Evolutionary conservation across 495 filamentous ascomycete genomes (phyloP).

Genomic region (Penicillium daleae): DNA sequence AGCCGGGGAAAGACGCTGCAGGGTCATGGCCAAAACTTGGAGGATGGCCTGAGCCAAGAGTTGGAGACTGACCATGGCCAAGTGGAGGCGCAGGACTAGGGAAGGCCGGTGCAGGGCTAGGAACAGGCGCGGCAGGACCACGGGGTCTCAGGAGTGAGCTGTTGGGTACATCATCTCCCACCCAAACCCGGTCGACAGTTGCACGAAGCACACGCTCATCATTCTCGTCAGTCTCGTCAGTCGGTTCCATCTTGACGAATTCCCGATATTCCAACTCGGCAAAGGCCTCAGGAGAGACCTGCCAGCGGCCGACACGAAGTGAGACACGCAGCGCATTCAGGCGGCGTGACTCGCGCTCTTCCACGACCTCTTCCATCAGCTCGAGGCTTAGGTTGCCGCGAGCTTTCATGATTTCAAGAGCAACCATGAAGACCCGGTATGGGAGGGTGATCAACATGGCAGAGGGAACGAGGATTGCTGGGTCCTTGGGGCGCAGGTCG

Average conservation of each 20-base stretch:
- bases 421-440: constrained; percentile 19
- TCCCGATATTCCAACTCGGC: constrained; percentile 24
- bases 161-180: constrained; percentile 5
- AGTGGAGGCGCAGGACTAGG: too few relatives aligned
- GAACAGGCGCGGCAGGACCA: background rate
- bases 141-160: background rate
- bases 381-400: constrained; percentile 11
- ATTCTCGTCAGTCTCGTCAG: background rate
- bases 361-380: constrained; percentile 26
- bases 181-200: constrained; percentile 9
- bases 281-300: background rate
- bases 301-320: too few relatives aligned
- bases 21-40: too few relatives aligned
- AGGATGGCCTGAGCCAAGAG: background rate
- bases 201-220: background rate
- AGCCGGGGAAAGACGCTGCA: too few relatives aligned
- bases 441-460: constrained; percentile 34
- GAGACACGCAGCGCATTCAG: constrained; percentile 26
- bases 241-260: constrained; percentile 2
- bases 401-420: constrained; percentile 20
- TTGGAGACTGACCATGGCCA: too few relatives aligned
- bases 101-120: too few relatives aligned
- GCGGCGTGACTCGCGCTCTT: constrained; percentile 36
- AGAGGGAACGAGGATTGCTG: constrained; percentile 22
- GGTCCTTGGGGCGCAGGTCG: constrained; percentile 15